Percentiles rank a stretch among this genome's conserved stretches.
These are phyloP conservation scores for Mrakia blollopis DNA, from an alignment of 768 basidiomycete genomes.

Conservation along the genomic window DNA sequence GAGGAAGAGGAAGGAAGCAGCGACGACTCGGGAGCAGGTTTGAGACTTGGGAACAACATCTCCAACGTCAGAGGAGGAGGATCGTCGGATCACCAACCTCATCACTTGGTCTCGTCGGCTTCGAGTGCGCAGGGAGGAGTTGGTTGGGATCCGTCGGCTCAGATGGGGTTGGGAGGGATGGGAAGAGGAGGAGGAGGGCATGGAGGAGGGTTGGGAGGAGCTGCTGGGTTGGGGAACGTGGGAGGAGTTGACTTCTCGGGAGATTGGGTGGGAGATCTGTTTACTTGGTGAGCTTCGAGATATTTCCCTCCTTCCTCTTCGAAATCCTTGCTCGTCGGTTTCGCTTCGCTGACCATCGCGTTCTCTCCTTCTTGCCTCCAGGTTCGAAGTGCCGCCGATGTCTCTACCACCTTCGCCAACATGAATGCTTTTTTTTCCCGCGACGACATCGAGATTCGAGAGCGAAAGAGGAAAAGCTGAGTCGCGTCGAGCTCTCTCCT, in stretches of 20 bases:
- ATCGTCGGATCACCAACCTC: not conserved
- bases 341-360: not conserved
- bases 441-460: not conserved
- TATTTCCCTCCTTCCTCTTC: no score
- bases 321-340: not conserved
- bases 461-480: no score
- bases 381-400: constrained; percentile 19
- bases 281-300: not conserved
- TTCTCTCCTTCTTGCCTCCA: not conserved
- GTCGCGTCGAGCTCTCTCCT: no score
- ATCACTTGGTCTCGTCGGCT: not conserved
- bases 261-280: constrained; percentile 20
- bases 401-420: not conserved
- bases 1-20: not conserved
- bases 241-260: constrained; percentile 6
- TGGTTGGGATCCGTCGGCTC: not conserved
- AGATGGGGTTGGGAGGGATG: not conserved
- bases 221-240: not conserved
- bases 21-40: not conserved
- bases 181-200: not conserved
- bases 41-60: not conserved
- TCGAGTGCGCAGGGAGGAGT: constrained; percentile 2
- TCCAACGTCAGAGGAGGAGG: not conserved
- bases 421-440: not conserved
- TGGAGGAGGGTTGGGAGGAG: not conserved